Conservation (phyloP, 73 alveolate genomes). For the Tetrahymena malaccensis region DNA sequence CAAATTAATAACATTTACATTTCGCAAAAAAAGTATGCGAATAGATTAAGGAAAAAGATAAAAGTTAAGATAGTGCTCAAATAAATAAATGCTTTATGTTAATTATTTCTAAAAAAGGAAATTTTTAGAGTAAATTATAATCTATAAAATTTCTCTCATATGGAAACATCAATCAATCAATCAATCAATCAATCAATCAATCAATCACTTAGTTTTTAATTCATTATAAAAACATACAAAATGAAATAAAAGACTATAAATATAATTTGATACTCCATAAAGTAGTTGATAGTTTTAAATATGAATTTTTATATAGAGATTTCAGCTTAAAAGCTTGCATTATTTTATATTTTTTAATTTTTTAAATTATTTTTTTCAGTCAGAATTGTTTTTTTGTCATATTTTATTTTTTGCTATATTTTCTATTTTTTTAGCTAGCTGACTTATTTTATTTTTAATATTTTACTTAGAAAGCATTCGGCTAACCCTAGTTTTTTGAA, state of each 20-base stretch:
- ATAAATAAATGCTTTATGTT: background rate
- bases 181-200: no score
- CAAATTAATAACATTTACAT: background rate
- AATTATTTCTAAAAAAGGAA: background rate
- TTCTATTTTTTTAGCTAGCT: no score
- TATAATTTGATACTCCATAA: background rate
- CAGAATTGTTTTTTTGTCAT: background rate
- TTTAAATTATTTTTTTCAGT: no score
- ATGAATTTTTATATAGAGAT: no score
- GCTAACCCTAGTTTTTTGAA: background rate
- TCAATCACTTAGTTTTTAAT: no score
- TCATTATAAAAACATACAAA: background rate
- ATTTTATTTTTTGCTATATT: background rate
- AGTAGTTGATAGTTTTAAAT: no score
- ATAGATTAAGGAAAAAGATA: background rate
- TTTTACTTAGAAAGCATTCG: no score
- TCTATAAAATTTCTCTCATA: no score
- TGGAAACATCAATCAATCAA: no score
- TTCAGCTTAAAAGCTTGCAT: background rate
- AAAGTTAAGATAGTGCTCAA: background rate
- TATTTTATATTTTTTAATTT: no score
- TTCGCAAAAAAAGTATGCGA: background rate
- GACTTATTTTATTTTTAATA: background rate
- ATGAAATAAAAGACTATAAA: background rate
- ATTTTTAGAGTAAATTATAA: no score